phyloP scores from a whole-genome alignment of 2,329 filamentous ascomycete species.

The Colletotrichum simmondsii region DNA sequence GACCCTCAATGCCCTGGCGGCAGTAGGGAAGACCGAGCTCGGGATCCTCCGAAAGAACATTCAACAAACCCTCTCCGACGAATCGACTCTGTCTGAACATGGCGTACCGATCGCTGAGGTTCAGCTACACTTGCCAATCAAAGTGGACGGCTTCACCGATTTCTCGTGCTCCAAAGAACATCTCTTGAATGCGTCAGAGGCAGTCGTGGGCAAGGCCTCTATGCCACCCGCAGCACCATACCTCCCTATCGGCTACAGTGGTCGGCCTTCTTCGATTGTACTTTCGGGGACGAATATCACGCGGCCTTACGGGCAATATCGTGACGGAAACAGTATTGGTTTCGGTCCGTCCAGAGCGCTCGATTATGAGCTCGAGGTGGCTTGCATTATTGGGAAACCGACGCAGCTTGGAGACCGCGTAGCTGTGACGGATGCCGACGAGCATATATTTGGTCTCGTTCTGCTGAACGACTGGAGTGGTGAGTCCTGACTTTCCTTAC shows the following conservation, averaged over 20 bases:
- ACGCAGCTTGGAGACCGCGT: conserved; percentile 48
- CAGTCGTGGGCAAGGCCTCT: conserved; percentile 49
- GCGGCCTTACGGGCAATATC: conserved; percentile 58
- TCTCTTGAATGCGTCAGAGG: conserved; percentile 59
- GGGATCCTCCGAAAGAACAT: conserved; percentile 52
- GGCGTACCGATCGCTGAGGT: conserved; percentile 33
- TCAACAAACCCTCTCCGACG: conserved; percentile 43
- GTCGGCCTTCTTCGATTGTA: conserved; percentile 64
- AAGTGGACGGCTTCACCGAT: conserved; percentile 65
- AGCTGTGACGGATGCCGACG: conserved; percentile 58
- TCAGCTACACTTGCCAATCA: conserved; percentile 64
- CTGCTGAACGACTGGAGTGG: conserved; percentile 72
- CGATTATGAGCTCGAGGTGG: conserved; percentile 58
- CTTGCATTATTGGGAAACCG: conserved; percentile 55
- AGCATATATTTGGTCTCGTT: conserved; percentile 72
- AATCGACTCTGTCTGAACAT: background rate
- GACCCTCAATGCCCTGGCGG: conserved; percentile 61
- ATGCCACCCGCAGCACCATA: conserved; percentile 59
- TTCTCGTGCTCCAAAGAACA: conserved; percentile 66
- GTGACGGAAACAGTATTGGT: conserved; percentile 31
- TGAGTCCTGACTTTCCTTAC: conserved; percentile 41
- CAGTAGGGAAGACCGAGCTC: conserved; percentile 51
- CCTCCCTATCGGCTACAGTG: conserved; percentile 64
- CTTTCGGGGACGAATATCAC: conserved; percentile 58
- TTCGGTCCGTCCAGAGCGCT: conserved; percentile 47